Conservation (phyloP, 495 filamentous ascomycete genomes). For the Neurospora terricola region DNA sequence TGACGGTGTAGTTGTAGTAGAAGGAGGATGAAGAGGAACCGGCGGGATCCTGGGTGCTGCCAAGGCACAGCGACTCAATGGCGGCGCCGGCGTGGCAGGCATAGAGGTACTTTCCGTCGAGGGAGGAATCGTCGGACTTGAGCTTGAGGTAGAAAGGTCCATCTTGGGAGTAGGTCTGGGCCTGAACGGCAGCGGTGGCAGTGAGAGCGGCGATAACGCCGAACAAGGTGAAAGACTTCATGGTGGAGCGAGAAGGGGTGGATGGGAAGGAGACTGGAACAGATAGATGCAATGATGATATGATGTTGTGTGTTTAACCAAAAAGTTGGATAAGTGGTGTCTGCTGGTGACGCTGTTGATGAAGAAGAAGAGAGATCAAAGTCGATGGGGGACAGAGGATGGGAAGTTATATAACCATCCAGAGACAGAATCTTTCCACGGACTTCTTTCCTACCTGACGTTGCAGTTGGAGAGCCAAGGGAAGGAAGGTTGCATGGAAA, state of each 20-base stretch:
- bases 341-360: conserved; percentile 1
- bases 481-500: neutral
- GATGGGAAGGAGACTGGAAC: conserved; percentile 4
- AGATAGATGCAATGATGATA: conserved; percentile 1
- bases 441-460: neutral
- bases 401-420: neutral
- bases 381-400: neutral
- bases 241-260: conserved; percentile 5
- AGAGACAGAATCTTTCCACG: neutral
- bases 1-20: conserved; percentile 33
- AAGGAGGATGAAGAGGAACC: conserved; percentile 5
- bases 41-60: conserved; percentile 7
- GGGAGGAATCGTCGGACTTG: conserved; percentile 17
- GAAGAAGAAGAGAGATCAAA: neutral
- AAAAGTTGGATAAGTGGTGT: neutral
- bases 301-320: neutral
- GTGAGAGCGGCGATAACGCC: conserved; percentile 3
- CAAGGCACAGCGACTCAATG: conserved; percentile 42
- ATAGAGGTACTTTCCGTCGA: conserved; percentile 28
- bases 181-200: conserved; percentile 21
- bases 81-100: conserved; percentile 49
- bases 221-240: conserved; percentile 10
- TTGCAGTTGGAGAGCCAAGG: neutral
- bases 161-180: conserved; percentile 26
- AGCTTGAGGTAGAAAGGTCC: conserved; percentile 34